Evolutionary conservation across 1,139 yeast genomes (phyloP).

Genomic region (Pichia sp.): DNA sequence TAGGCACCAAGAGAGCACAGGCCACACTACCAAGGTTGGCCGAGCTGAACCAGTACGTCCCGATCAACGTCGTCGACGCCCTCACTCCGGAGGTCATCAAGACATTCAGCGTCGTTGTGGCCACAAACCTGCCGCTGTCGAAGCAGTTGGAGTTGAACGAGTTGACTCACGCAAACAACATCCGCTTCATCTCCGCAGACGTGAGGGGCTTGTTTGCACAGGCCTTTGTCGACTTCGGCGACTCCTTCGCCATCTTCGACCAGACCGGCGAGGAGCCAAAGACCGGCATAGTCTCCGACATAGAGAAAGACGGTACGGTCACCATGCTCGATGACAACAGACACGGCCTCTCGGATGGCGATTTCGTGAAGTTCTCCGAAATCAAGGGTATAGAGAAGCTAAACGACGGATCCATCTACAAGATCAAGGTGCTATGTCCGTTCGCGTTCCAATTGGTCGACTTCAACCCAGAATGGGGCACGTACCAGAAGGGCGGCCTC

Average conservation of each 20-base stretch:
- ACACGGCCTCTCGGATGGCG: slow-evolving; percentile 92
- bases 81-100: slow-evolving; percentile 48
- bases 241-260: slow-evolving; percentile 72
- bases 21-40: slow-evolving; percentile 63
- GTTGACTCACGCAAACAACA: slow-evolving; percentile 66
- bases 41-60: slow-evolving; percentile 87
- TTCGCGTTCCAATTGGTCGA: slow-evolving; percentile 72
- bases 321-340: slow-evolving; percentile 88
- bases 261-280: slow-evolving; percentile 90
- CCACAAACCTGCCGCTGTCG: slow-evolving; percentile 71
- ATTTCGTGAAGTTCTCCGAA: slow-evolving; percentile 83
- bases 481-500: slow-evolving; percentile 77
- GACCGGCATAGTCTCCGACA: slow-evolving; percentile 81
- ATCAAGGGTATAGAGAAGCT: slow-evolving; percentile 67
- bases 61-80: slow-evolving; percentile 63
- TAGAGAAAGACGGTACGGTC: slow-evolving; percentile 85
- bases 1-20: slow-evolving; percentile 73
- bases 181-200: slow-evolving; percentile 78
- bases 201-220: slow-evolving; percentile 85
- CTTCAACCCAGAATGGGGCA: slow-evolving; percentile 51
- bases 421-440: slow-evolving; percentile 87
- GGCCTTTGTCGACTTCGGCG: slow-evolving; percentile 88
- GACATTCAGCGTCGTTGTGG: slow-evolving; percentile 74
- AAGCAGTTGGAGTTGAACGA: slow-evolving; percentile 72
- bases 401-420: slow-evolving; percentile 67